These are phyloP conservation scores for Sporothrix brunneoviolacea DNA, from an alignment of 2,329 filamentous ascomycete species.

Conservation along the genomic window DNA sequence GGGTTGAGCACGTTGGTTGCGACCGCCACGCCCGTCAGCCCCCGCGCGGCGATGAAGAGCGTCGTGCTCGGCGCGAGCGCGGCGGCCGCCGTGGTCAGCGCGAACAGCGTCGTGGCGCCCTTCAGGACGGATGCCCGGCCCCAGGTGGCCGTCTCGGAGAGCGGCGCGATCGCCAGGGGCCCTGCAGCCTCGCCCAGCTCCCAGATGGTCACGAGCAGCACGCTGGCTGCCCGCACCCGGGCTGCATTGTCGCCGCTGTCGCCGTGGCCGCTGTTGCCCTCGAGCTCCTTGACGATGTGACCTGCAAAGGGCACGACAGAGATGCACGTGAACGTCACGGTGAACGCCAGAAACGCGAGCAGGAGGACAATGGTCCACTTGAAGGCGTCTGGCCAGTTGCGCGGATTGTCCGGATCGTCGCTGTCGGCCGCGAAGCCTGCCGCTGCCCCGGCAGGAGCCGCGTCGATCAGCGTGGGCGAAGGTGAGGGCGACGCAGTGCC, in stretches of 20 bases:
- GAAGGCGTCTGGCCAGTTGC: conserved; percentile 45
- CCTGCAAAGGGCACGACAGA: conserved; percentile 47
- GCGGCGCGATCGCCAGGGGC: conserved; percentile 53
- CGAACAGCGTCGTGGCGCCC: conserved; percentile 44
- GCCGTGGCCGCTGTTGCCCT: conserved; percentile 24
- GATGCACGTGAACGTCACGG: conserved; percentile 54
- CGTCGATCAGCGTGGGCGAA: neutral
- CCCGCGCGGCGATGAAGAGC: conserved; percentile 57
- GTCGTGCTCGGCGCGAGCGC: conserved; percentile 41
- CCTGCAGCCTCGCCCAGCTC: conserved; percentile 60
- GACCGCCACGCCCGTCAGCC: conserved; percentile 58
- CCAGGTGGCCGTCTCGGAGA: conserved; percentile 49
- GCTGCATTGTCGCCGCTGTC: conserved; percentile 28
- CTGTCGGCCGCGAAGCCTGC: conserved; percentile 21
- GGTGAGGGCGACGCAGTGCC: neutral
- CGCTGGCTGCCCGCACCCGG: conserved; percentile 34
- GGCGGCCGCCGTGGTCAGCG: conserved; percentile 37
- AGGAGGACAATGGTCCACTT: conserved; percentile 49
- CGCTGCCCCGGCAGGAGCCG: conserved; percentile 20
- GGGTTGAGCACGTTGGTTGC: conserved; percentile 57
- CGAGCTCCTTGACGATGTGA: conserved; percentile 43
- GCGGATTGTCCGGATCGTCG: conserved; percentile 42
- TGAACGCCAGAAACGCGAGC: conserved; percentile 49
- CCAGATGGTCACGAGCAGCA: conserved; percentile 52
- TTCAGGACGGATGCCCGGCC: conserved; percentile 52